phyloP scores from a whole-genome alignment of 495 filamentous ascomycete species.

The Tuber calosporum region DNA sequence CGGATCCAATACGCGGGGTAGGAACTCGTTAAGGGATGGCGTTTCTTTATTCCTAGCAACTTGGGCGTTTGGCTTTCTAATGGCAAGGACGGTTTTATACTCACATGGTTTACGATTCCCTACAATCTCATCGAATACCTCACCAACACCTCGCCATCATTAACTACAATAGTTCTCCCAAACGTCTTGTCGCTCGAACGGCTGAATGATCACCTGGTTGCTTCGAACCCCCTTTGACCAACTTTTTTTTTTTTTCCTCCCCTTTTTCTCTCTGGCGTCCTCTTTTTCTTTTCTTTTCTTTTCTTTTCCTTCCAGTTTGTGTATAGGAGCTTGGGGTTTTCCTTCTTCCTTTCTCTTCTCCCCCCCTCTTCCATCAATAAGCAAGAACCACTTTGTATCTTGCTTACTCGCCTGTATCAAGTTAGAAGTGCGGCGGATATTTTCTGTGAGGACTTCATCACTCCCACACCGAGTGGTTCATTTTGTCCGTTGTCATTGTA shows the following conservation, averaged over 20 bases:
- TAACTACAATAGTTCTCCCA: background rate
- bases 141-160: background rate
- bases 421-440: slow-evolving; percentile 6
- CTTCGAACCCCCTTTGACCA: background rate
- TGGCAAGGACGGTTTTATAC: background rate
- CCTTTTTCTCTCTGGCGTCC: slow-evolving; percentile 2
- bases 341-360: background rate
- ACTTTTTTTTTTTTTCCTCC: background rate
- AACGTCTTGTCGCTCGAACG: background rate
- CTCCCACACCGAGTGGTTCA: background rate
- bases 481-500: background rate
- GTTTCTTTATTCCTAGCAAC: background rate
- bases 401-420: slow-evolving; percentile 23
- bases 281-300: too few relatives aligned
- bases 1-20: slow-evolving; percentile 14
- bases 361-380: background rate
- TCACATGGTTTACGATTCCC: slow-evolving; percentile 1
- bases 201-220: background rate
- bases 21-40: slow-evolving; percentile 14
- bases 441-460: background rate
- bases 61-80: slow-evolving; percentile 1
- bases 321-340: slow-evolving; percentile 3
- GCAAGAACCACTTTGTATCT: background rate
- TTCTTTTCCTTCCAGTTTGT: slow-evolving; percentile 8
- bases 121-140: background rate